Evolutionary conservation across 2,329 filamentous ascomycete species (phyloP), one percentile per base, ranked within the genome.

Genomic region (Ambrosiella cleistominuta): DNA sequence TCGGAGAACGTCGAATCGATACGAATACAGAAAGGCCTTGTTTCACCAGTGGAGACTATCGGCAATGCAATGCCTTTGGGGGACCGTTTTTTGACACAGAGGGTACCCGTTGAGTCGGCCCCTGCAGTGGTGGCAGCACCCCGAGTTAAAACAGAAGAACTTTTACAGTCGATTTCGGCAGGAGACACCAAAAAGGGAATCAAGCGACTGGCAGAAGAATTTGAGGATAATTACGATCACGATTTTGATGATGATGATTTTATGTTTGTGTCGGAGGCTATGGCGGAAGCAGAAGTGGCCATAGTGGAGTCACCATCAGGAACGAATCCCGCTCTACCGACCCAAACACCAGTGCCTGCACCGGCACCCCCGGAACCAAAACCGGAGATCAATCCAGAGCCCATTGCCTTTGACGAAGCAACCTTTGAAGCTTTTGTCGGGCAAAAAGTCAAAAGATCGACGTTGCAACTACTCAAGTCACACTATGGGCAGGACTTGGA

Each of bases 391-490:
- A 47, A 11, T 13, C 57, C 49, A 37, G 38, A 54, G 15, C 68
- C 67, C 0, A 60, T 71, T 36, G 67, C 67, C 0, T 85, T 85
- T 61, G 78, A 84, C 62, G 70, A 74, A 58, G 72, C 72, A 38
- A 74, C 72, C 0, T 82, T 86, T 57, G 75, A 83, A 64, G 72
- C 69, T 59, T 77, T 85, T 61, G 69, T 85, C 19, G 81, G 81
- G 40, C 75, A 77, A 59, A 76, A 76, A 56, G 71, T 85, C 17
- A 66, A 71, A 6, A 60, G 70, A 0, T 71, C 78, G 27, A 68
- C 73, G 0, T 64, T 85, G 54, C 68, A 69, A 6, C 66, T 72
- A 3, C 73, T 86, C 17, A 72, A 72, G n/a, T 69, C 74, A 7
- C 72, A 73, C 49, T 83, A 80, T 57, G 75, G 75, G 27, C 70